Base-by-base conservation (phyloP, 257 asterid species). In the Orobanche coerulescens region DNA sequence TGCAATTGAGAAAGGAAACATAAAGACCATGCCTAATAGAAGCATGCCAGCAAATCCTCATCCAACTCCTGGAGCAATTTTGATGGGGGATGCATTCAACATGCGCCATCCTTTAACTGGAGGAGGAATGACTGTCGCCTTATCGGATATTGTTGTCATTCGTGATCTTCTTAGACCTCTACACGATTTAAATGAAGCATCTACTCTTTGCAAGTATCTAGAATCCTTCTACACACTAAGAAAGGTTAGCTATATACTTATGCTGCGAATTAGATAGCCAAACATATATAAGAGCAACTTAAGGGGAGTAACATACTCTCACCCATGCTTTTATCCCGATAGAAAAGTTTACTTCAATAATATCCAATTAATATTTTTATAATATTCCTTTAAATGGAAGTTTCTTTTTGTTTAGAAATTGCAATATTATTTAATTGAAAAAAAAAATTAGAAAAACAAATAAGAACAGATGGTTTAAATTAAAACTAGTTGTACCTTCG, bases 91-190 rank as follows among this genome's bases (percentile, higher is more conserved):
- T n/a, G 85, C 91, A 1, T 84, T 84, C 69, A 84, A 84, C 72
- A 84, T 84, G 91, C 81, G 91, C 22, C 91, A 84, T 72, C 87
- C 91, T 67, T 67, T 84, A 43, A 78, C 91, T 0, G 91, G 91
- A 47, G 91, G 91, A 69, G 92, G 92, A 75, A 84, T 84, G 92
- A 81, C 92, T 0, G 88, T 84, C 4, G 86, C 92, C 51, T 68
- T 84, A 2, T 79, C 88, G 0, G 88, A 84, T 57, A 75, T 84
- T 11, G 88, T 79, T 57, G 59, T 84, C 23, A 78, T 84, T 4
- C 84, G 88, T 19, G 73, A 84, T 69, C 92, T 84, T 66, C 88
- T 84, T 11, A 75, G 77, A 53, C 81, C 86, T 24, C 20, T 81
- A 16, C 67, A 16, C 0, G 73, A 84, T 62, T 44, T 84, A 15